Evolutionary conservation across 1,284 basidiomycete genomes (phyloP).

Genomic region (Cutaneotrichosporon sp.): DNA sequence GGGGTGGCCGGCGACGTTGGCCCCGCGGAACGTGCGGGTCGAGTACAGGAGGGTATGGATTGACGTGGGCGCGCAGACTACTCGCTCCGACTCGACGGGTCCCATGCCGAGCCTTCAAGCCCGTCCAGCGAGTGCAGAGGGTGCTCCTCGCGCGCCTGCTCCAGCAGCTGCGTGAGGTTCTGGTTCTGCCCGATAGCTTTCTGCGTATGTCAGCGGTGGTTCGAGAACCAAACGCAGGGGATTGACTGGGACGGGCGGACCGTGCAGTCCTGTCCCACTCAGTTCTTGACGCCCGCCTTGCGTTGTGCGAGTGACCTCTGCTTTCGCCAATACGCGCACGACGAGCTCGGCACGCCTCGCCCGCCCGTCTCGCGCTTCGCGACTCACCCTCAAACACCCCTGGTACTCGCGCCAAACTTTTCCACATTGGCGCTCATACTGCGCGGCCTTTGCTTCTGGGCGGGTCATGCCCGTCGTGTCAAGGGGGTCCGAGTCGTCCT

Average conservation of each 20-base stretch:
- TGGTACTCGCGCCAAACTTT: slow-evolving; percentile 72
- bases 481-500: slow-evolving; percentile 17
- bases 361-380: neutral
- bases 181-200: slow-evolving; percentile 74
- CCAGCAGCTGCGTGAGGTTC: slow-evolving; percentile 62
- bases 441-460: slow-evolving; percentile 55
- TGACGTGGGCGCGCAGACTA: too few species aligned
- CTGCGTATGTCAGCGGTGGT: slow-evolving; percentile 49
- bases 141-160: slow-evolving; percentile 75
- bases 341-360: neutral
- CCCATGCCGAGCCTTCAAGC: slow-evolving; percentile 41
- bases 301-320: too few species aligned
- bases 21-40: too few species aligned
- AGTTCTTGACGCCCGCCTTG: too few species aligned
- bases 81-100: slow-evolving; percentile 8
- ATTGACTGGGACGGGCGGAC: too few species aligned
- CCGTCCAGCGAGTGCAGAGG: slow-evolving; percentile 53
- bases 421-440: slow-evolving; percentile 78
- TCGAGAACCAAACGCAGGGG: neutral
- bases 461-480: slow-evolving; percentile 39
- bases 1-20: too few species aligned
- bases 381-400: slow-evolving; percentile 65
- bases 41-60: too few species aligned
- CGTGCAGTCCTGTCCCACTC: too few species aligned
- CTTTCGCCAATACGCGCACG: too few species aligned